Base-by-base conservation (phyloP, 768 basidiomycete genomes). In the Serendipita sp. region DNA sequence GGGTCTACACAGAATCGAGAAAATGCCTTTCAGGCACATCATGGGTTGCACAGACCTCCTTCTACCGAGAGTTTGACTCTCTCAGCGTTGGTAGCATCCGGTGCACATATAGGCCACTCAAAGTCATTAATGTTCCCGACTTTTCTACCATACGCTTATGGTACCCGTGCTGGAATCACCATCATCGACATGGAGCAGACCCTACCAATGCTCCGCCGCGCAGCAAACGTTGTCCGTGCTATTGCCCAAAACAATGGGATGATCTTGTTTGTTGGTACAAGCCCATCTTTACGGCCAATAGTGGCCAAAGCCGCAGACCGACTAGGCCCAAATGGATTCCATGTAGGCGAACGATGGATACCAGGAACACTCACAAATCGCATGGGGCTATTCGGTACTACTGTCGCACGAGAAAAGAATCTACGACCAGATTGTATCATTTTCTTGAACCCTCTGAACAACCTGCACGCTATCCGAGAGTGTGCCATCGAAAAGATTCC, bases 101-200 rank as follows among this genome's bases (percentile, higher is more conserved):
- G 92, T 26, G 94, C 96, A 16, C 94, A 97, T 71, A 82, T 98
- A 48, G 96, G 96, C 4, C 94, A 98, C 71, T 81, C 88, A 34
- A 79, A 81, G 42, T 79, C 84, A 3, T 81, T 90, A 67, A 85
- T 94, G 78, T 89, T 92, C 72, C 85, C 90, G 30, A 88, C 90
- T 71, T 93, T 92, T 68, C 77, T 86, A 68, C 89, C 94, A 31
- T 95, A 93, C 72, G 85, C 94, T 38, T 97, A 96, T 71, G 96
- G 94, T 65, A 82, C 82, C 16, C 89, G 96, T 62, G 82, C 90
- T 45, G 90, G 87, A 14, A 80, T 97, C 67, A 90, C 90, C 53
- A 79, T 97, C 72, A 97, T 98, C 72, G 91, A 98, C 74, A 80
- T 98, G 30, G 93, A 98, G 71, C 86, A 88, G 67, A 96, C 96